Percentiles rank a stretch among this genome's conserved stretches.
phyloP scores from a whole-genome alignment of 2,329 filamentous ascomycete species.

The Paecilomyces sp. region DNA sequence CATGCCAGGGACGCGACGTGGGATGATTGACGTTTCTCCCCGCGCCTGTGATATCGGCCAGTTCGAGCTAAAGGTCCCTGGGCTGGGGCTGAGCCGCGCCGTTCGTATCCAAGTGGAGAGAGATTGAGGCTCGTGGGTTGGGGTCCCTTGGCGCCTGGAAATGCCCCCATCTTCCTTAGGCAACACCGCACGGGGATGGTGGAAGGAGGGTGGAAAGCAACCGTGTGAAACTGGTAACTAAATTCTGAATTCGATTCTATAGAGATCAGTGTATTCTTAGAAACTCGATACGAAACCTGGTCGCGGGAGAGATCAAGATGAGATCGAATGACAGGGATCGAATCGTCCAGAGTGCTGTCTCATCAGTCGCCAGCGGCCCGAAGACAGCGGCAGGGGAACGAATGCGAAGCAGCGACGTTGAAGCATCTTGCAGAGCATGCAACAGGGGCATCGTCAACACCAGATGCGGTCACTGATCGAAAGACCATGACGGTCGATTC shows the following conservation, averaged over 20 bases:
- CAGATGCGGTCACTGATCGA: background rate
- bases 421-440: background rate
- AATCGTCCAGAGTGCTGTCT: background rate
- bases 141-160: background rate
- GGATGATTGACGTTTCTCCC: background rate
- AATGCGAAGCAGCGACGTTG: background rate
- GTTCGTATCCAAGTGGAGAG: background rate
- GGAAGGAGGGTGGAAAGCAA: background rate
- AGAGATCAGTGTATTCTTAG: background rate
- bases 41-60: background rate
- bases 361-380: background rate
- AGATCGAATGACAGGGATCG: background rate
- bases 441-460: background rate
- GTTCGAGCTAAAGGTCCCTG: background rate
- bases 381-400: background rate
- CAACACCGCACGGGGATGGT: background rate
- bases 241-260: background rate
- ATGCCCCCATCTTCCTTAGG: background rate
- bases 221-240: background rate
- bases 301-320: background rate
- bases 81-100: background rate
- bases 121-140: background rate
- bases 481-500: background rate
- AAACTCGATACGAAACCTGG: background rate
- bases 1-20: background rate